Percentiles rank a stretch among this genome's conserved stretches.
phyloP scores from a whole-genome alignment of 2,329 filamentous ascomycete species.

The Ascochyta pisi region DNA sequence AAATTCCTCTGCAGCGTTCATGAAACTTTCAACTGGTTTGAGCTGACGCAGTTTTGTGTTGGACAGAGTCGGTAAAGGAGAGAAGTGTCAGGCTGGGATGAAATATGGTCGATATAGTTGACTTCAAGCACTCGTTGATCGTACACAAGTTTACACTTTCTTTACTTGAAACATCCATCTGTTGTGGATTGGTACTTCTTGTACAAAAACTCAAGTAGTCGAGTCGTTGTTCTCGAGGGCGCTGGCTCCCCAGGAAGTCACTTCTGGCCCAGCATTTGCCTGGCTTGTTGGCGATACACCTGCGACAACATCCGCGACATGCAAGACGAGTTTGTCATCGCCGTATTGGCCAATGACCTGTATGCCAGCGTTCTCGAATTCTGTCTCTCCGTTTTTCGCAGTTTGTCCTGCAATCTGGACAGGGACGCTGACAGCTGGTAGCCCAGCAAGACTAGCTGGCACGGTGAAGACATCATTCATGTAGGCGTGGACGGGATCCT shows the following conservation, averaged over 20 bases:
- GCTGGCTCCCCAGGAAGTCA: conserved; percentile 24
- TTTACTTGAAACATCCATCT: neutral
- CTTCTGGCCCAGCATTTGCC: conserved; percentile 5
- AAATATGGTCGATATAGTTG: neutral
- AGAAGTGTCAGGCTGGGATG: neutral
- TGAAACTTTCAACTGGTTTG: no score
- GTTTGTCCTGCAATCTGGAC: conserved; percentile 52
- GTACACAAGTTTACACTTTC: neutral
- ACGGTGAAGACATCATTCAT: conserved; percentile 97
- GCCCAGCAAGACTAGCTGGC: conserved; percentile 87
- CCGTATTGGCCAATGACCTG: conserved; percentile 85
- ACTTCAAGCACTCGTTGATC: neutral
- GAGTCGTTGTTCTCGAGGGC: neutral
- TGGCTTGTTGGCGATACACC: conserved; percentile 10
- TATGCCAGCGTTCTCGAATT: conserved; percentile 62
- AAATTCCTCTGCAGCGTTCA: neutral
- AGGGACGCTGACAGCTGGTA: conserved; percentile 88
- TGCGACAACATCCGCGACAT: conserved; percentile 58
- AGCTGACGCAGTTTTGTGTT: neutral
- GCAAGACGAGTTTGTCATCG: conserved; percentile 71
- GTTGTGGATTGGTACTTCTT: neutral
- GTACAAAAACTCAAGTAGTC: neutral
- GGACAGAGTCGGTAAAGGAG: neutral
- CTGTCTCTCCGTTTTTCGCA: conserved; percentile 33
- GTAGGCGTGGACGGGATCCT: conserved; percentile 74